phyloP scores from a whole-genome alignment of 805 yeast genomes.

The Lachancea cidri region DNA sequence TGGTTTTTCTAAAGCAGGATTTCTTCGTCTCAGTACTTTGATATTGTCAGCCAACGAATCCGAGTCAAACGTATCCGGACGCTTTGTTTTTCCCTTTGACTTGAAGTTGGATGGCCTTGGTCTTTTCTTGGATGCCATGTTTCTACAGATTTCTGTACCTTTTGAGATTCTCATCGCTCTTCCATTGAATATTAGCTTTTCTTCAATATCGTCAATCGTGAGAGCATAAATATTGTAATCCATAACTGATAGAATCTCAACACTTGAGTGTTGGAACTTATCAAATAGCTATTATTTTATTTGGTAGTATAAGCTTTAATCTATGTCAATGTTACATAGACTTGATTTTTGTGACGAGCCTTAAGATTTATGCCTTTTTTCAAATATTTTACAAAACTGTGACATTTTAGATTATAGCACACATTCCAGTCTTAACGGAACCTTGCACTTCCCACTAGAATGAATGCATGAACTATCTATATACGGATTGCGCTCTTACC shows the following conservation, averaged over 20 bases:
- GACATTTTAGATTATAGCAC: neutral
- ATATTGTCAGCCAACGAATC: neutral
- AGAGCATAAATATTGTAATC: too few species aligned
- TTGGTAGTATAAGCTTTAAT: too few species aligned
- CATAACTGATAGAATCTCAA: too few species aligned
- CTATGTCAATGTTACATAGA: too few species aligned
- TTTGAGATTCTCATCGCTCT: too few species aligned
- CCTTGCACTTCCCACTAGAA: neutral
- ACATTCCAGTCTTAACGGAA: neutral
- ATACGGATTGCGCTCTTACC: neutral
- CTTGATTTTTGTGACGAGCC: neutral
- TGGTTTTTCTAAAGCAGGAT: conserved; percentile 2
- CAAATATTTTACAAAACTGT: neutral
- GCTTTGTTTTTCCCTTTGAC: neutral
- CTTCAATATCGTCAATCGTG: neutral
- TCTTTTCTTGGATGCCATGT: neutral
- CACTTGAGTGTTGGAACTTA: too few species aligned
- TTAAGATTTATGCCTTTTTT: neutral
- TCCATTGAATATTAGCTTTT: too few species aligned
- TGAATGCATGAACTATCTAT: neutral
- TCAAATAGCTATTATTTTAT: too few species aligned
- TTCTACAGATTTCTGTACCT: neutral
- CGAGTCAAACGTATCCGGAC: neutral
- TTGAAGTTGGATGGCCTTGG: neutral
- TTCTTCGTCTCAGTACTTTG: neutral